Base-by-base conservation (phyloP, 768 basidiomycete genomes). In the Mrakia gelida region DNA sequence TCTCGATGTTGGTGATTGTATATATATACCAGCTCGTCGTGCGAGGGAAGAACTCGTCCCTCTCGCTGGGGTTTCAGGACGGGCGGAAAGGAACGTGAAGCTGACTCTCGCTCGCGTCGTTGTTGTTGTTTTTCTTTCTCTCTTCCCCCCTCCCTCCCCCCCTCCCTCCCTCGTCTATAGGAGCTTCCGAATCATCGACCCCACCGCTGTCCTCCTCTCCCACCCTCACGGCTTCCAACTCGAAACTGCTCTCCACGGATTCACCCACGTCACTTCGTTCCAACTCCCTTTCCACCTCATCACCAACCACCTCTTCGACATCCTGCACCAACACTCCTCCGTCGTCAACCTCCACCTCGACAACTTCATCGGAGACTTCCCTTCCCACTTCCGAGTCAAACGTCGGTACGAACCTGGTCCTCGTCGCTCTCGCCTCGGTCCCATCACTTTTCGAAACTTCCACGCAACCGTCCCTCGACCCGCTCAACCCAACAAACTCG, bases 151-250 rank as follows among this genome's bases (percentile, higher is more conserved):
- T 15, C 52, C 52, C 11, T 15, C 52, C 23, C 11, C 54, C 38
- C 34, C 26, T 38, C 38, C 34, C 34, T 26, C 26, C 26, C 34
- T 21, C 9, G 4, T 38, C 68, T 70, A 5, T 16, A 18, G 70
- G 70, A 43, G 15, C 70, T 15, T 41, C 70, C 49, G 70, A 41
- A 26, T 71, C 38, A 15, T 43, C 38, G 70, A 71, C 26, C 41
- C 70, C 3, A 26, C 30, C 38, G 11, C 41, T 15, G 70, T 71
- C 38, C 70, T n/a, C n/a, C 41, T 28, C 70, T 30, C n/a, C 45
- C 70, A 71, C 49, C 38, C 41, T 15, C 70, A 71, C 30, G 70
- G 70, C 70, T 45, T 71, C 38, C 59, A 59, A 71, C 32, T 71
- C 70, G 38, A 71, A 18, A 34, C 30, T 16, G 38, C 43, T 26